Percentiles rank a stretch among this genome's conserved stretches.
Conservation (phyloP, 148 eudicot species). For the Heliamphora exappendiculata region DNA sequence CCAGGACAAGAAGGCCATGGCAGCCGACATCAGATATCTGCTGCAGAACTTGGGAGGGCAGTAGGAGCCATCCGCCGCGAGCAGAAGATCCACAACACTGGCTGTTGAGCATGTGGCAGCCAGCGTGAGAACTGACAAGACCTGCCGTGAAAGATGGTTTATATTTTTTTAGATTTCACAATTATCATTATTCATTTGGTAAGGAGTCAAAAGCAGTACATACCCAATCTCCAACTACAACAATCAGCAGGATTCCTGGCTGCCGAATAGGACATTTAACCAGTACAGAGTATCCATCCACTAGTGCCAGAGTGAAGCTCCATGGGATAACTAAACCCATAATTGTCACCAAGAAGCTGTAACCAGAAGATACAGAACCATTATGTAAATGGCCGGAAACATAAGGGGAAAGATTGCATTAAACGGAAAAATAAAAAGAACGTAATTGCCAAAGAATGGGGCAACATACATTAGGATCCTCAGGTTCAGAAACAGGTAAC, state of each 20-base stretch:
- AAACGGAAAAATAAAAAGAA: not conserved
- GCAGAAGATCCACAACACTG: slow-evolving; percentile 35
- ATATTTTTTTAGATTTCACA: too few species aligned
- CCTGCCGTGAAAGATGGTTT: slow-evolving; percentile 14
- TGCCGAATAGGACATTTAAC: slow-evolving; percentile 37
- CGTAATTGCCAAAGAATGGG: not conserved
- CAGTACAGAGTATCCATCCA: slow-evolving; percentile 44
- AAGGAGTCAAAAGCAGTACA: not conserved
- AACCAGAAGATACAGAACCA: not conserved
- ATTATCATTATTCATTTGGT: too few species aligned
- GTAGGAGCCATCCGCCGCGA: slow-evolving; percentile 20
- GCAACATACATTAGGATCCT: not conserved
- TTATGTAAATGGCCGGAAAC: not conserved
- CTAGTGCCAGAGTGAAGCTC: slow-evolving; percentile 46
- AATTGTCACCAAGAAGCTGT: slow-evolving; percentile 55
- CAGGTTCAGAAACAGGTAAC: not conserved
- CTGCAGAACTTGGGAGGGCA: slow-evolving; percentile 30
- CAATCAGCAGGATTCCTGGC: slow-evolving; percentile 27
- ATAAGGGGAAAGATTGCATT: not conserved
- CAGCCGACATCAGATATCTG: slow-evolving; percentile 39
- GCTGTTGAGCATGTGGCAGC: slow-evolving; percentile 56
- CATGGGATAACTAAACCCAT: slow-evolving; percentile 65
- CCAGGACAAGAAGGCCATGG: slow-evolving; percentile 50
- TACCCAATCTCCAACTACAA: slow-evolving; percentile 53
- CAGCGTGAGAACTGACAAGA: slow-evolving; percentile 34